Conservation (phyloP, 1,139 yeast species). For the Groenewaldozyma auringiensis region DNA sequence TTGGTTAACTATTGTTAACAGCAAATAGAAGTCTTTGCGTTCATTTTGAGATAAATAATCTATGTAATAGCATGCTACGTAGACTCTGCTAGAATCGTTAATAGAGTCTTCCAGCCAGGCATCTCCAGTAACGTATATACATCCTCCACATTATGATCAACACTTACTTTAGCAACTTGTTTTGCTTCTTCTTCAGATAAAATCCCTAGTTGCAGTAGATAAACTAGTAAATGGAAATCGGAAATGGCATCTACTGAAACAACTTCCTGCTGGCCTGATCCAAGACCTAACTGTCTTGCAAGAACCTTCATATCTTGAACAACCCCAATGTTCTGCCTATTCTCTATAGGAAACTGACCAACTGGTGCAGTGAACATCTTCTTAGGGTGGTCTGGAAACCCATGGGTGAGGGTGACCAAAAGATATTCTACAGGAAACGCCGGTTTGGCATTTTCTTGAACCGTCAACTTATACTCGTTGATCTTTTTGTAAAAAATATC, state of each 20-base stretch:
- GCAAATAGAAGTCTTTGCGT: too few relatives aligned
- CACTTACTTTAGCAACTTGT: conserved; percentile 39
- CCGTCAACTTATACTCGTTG: conserved; percentile 84
- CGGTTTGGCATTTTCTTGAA: conserved; percentile 86
- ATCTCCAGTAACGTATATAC: conserved; percentile 51
- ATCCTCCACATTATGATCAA: conserved; percentile 28
- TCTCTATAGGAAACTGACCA: conserved; percentile 61
- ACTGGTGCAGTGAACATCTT: conserved; percentile 38
- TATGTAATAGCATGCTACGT: conserved; percentile 4
- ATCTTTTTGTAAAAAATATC: conserved; percentile 79
- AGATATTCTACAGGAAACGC: conserved; percentile 93
- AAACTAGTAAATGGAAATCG: conserved; percentile 69
- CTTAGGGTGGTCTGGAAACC: conserved; percentile 66
- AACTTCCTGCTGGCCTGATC: conserved; percentile 15
- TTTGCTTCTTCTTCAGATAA: conserved; percentile 44
- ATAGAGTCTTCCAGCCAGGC: conserved; percentile 70
- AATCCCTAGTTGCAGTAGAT: conserved; percentile 46
- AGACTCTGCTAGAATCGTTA: conserved; percentile 41
- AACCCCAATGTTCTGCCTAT: conserved; percentile 67
- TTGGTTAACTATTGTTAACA: too few relatives aligned
- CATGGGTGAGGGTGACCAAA: conserved; percentile 82
- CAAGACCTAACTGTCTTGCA: conserved; percentile 39
- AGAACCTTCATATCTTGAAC: conserved; percentile 57
- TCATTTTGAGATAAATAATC: not conserved
- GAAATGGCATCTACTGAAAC: conserved; percentile 27